Conservation (phyloP, 75 land plant genomes). For the Adiantum capillusveneris region DNA sequence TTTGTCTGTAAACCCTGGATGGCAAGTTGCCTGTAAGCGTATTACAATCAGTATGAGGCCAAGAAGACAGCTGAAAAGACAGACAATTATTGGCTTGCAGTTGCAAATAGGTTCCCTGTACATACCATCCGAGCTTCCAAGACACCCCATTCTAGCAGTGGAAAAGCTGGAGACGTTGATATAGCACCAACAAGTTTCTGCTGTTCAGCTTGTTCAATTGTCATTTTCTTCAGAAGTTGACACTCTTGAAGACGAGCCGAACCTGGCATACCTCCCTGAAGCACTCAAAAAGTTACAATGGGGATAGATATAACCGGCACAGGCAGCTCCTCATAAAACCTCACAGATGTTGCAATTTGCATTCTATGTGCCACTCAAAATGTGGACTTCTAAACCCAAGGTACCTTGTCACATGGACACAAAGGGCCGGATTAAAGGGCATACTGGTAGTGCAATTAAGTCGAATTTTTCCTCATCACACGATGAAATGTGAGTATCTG, state of each 20-base stretch:
- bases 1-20: conserved; percentile 72
- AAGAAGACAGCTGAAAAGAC: not conserved
- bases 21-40: conserved; percentile 68
- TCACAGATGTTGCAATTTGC: too few species aligned
- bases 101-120: not conserved
- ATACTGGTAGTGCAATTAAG: conserved; percentile 56
- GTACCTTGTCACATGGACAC: not conserved
- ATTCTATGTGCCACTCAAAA: conserved; percentile 1
- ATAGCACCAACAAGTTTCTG: conserved; percentile 53
- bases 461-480: conserved; percentile 40
- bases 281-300: too few species aligned
- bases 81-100: not conserved
- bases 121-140: conserved; percentile 53
- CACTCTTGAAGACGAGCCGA: conserved; percentile 37
- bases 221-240: conserved; percentile 29
- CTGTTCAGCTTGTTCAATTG: conserved; percentile 42
- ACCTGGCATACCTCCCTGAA: conserved; percentile 74
- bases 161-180: conserved; percentile 67
- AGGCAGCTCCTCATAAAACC: too few species aligned
- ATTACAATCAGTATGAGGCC: conserved; percentile 7
- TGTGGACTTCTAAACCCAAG: not conserved
- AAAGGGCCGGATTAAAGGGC: conserved; percentile 6
- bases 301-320: too few species aligned
- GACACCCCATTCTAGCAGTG: conserved; percentile 54
- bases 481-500: conserved; percentile 52